A percentile compares a stretch with the other conserved stretches of the same genome.
phyloP scores from a whole-genome alignment of 306 rosid species.

The Lathyrus oleraceus region DNA sequence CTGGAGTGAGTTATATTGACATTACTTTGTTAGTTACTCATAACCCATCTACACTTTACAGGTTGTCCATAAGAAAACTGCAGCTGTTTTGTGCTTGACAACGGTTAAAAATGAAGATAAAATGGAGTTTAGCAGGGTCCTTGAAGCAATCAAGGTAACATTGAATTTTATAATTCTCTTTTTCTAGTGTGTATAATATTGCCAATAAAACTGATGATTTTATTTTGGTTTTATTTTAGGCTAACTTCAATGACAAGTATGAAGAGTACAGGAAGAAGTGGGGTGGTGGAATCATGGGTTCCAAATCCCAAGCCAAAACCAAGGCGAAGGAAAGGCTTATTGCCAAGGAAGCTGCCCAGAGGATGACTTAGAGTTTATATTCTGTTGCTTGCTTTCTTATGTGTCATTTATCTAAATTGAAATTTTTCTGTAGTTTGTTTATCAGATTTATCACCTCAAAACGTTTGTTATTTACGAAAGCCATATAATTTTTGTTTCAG shows the following conservation, averaged over 20 bases:
- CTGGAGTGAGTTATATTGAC: not conserved
- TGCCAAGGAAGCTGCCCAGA: constrained; percentile 85
- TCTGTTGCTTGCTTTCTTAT: not conserved
- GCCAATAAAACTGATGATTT: not conserved
- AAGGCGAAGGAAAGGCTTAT: constrained; percentile 70
- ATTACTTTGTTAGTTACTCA: not conserved
- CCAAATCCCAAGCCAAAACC: constrained; percentile 82
- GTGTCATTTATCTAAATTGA: constrained; percentile 1
- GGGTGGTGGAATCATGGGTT: constrained; percentile 92
- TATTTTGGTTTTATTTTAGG: constrained; percentile 41
- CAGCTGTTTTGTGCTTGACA: constrained; percentile 79
- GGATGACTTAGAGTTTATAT: constrained; percentile 45
- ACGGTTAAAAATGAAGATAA: constrained; percentile 83
- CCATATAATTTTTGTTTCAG: not conserved
- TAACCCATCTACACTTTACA: constrained; percentile 14
- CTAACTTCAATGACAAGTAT: constrained; percentile 83
- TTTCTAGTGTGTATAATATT: not conserved
- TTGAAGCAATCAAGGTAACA: constrained; percentile 76
- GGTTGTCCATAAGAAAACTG: constrained; percentile 80
- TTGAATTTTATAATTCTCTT: not conserved
- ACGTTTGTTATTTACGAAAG: constrained; percentile 25
- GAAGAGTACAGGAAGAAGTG: constrained; percentile 81
- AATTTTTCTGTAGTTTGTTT: not conserved
- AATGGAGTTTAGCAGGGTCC: constrained; percentile 69
- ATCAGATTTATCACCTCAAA: not conserved